Base-by-base conservation (phyloP, 1,284 basidiomycete species). In the Tylopilus sp. region DNA sequence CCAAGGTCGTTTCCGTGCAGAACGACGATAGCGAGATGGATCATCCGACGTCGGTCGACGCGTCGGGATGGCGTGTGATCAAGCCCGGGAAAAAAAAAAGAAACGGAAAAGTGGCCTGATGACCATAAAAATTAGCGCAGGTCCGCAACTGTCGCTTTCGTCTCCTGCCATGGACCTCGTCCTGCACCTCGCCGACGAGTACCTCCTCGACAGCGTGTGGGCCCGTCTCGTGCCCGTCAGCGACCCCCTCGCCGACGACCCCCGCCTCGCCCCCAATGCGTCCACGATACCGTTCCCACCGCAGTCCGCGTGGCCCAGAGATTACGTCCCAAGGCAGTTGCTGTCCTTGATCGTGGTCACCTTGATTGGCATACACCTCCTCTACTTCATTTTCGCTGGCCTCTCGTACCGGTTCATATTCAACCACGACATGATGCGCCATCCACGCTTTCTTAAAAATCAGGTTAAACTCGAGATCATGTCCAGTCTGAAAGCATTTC, bases 361-460 rank as follows among this genome's bases (percentile, higher is more conserved):
- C 9, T 76, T 92, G 56, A 63, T 92, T 55, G 94, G 93, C 57
- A 92, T 94, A 50, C 81, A 87, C 62, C 35, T 85, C 42, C 79
- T 95, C 47, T 95, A 99, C 74, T 96, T 98, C 73, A 53, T 86
- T 39, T 90, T 97, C 65, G 94, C 94, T 25, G 76, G 80, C 28
- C 68, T 94, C 13, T 93, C 93, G 5, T 99, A 94, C 75, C 77
- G 75, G 52, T 88, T 81, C 72, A 83, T 99, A 56, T 99, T 98
- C 82, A 95, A 99, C 75, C 89, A 94, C 64, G 86, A 95, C 24
- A 93, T 99, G 85, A 94, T 94, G 86, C 83, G 84, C 45, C 96
- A 99, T 74, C 97, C 96, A 0, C 83, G 89, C 29, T 99, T 95
- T 77, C 79, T 97, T 49, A 90, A 92, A 67, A 83, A 92, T 65